phyloP scores from a whole-genome alignment of 1,139 yeast genomes.

The Blastobotrys elegans region DNA sequence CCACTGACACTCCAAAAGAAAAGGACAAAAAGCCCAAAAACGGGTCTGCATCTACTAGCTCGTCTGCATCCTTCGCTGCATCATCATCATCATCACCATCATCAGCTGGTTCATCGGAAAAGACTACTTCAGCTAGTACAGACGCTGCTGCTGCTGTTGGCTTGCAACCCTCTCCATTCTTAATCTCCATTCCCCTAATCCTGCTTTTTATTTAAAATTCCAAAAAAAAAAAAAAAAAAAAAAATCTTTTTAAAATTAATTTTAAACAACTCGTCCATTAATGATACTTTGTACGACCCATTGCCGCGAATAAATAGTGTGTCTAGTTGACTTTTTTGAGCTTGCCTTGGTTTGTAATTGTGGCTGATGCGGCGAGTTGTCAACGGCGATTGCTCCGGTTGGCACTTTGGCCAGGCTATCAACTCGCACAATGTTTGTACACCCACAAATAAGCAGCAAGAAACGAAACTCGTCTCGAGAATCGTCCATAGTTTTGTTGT shows the following conservation, averaged over 20 bases:
- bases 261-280: constrained; percentile 28
- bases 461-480: constrained; percentile 6
- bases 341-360: neutral
- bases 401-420: neutral
- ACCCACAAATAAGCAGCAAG: constrained; percentile 4
- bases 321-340: neutral
- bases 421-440: neutral
- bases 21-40: too few relatives aligned
- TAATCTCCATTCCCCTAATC: too few relatives aligned
- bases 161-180: too few relatives aligned
- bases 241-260: neutral
- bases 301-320: constrained; percentile 24
- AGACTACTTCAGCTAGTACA: too few relatives aligned
- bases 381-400: neutral
- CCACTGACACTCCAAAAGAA: too few relatives aligned
- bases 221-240: neutral
- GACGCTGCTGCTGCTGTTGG: too few relatives aligned
- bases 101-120: too few relatives aligned
- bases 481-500: neutral
- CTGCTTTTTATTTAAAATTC: neutral
- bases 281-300: constrained; percentile 35
- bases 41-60: too few relatives aligned
- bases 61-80: too few relatives aligned
- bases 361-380: neutral
- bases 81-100: too few relatives aligned